phyloP scores from a whole-genome alignment of 2,329 filamentous ascomycete genomes.

The Fusarium xyrophilum region DNA sequence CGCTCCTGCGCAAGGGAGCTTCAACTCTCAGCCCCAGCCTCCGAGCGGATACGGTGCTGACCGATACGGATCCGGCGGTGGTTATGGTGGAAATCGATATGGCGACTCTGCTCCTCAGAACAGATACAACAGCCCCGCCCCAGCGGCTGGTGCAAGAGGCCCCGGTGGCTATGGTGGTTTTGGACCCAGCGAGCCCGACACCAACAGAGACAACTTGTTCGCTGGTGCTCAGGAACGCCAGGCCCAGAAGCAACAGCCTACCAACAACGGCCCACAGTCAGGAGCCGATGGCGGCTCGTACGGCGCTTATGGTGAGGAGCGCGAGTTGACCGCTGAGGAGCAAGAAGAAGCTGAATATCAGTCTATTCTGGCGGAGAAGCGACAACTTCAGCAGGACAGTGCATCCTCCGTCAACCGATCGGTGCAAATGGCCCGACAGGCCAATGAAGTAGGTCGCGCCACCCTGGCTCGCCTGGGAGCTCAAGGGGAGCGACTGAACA shows the following conservation, averaged over 20 bases:
- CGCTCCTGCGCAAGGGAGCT: constrained; percentile 28
- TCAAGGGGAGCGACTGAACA: constrained; percentile 82
- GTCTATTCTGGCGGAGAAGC: constrained; percentile 59
- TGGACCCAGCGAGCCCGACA: constrained; percentile 57
- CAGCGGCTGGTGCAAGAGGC: constrained; percentile 50
- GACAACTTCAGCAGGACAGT: constrained; percentile 80
- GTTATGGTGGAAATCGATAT: constrained; percentile 63
- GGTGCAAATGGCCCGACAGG: constrained; percentile 53
- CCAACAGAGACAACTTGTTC: constrained; percentile 70
- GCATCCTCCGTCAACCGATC: constrained; percentile 50
- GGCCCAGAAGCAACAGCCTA: constrained; percentile 48
- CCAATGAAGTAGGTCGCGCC: constrained; percentile 65
- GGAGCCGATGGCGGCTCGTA: constrained; percentile 45
- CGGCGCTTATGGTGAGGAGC: constrained; percentile 69
- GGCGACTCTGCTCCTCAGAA: constrained; percentile 61
- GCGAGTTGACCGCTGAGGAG: constrained; percentile 82
- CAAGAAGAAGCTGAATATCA: constrained; percentile 76
- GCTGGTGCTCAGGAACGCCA: constrained; percentile 60
- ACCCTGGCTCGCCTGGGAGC: constrained; percentile 76
- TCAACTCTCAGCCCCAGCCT: constrained; percentile 37
- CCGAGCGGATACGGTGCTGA: constrained; percentile 60
- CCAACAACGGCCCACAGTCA: constrained; percentile 37
- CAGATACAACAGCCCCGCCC: constrained; percentile 55
- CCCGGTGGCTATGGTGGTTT: constrained; percentile 69
- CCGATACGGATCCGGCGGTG: constrained; percentile 55